Evolutionary conservation across 768 basidiomycete species (phyloP), one percentile per base, ranked within the genome.

Genomic region (Wakefieldia striispora): DNA sequence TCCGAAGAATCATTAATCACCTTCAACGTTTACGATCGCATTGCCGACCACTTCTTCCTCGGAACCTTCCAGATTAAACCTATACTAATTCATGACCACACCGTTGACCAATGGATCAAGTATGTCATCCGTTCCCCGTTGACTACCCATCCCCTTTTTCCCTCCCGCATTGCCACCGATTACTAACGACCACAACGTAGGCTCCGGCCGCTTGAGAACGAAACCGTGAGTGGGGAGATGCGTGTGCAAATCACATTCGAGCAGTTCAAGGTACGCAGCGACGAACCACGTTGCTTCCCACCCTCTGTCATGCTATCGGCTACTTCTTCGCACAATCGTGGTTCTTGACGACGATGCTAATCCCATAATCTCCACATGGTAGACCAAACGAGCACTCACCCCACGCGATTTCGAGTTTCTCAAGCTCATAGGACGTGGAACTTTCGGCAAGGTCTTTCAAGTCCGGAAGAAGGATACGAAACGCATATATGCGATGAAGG

Each of bases 401-500:
- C 94, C 95, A 26, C 84, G 89, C 64, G 95, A 97, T 66, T 99
- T 99, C 62, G 95, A 98, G 65, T 97, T 98, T 73, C 84, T 99
- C 63, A 97, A 97, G 69, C 88, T 99, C 49, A 98, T 99, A 70
- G 97, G 97, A 49, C 85, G 94, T 42, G 97, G 97, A 2, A 98
- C 97, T 0, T 99, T 99, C 67, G 97, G 95, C 41, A 90, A 93
- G 47, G 97, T 99, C 17, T 98, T 97, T 78, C 97, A 99, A 70
- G 97, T 99, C 42, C 91, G 97, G 53, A 99, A 99, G 74, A 85
- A 78, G 67, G 95, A 99, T 74, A 99, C 97, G 36, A 90, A 92
- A 69, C 90, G 97, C 40, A 98, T 99, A 72, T 99, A 97, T 74
- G 97, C 97, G 44, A 98, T 99, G 95, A 99, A 99, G 65, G 91